Base-by-base conservation (phyloP, 805 yeast genomes). In the Yueomyces sp. region DNA sequence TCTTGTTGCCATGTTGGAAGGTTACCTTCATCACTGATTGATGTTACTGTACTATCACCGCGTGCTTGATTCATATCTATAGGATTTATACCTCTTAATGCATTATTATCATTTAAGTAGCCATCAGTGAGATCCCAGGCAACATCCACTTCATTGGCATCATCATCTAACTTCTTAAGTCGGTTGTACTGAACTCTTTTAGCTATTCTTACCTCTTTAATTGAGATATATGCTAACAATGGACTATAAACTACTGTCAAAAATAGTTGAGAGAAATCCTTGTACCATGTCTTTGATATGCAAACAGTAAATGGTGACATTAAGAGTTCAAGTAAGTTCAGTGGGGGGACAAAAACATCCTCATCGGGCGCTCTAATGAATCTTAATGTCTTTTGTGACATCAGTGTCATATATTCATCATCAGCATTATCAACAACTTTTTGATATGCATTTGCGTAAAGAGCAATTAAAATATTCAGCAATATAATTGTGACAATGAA, bases 111-210 rank as follows among this genome's bases (percentile, higher is more conserved):
- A 38, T 65, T 70, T 32, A 64, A 61, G 44, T 64, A 85, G 0
- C 94, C 95, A 60, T 85, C 94, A 5, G 81, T 73, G 51, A 85
- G 67, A 49, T 82, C 85, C 94, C 95, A 85, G 53, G 81, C 88
- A 5, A 79, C 72, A 53, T 85, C 85, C 26, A 66, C 52, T 55
- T 82, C 90, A 56, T 83, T 84, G 26, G 86, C 84, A 60, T 85
- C 95, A 57, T 85, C 94, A 0, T 82, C 66, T 26, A 76, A 60
- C 2, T 77, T 74, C 49, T 69, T 72, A 44, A 70, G 63, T 48
- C 94, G 68, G 60, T 85, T 85, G 60, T 81, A 85, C 42, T 69
- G 71, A 26, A 85, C 78, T 52, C 92, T 66, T 51, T 76, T 73
- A 1, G 95, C 92, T 33, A 67, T 71, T 36, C 73, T 66, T 4